Evolutionary conservation across 1,284 basidiomycete species (phyloP), one percentile per base, ranked within the genome.

Genomic region (Cryptococcus sp.): DNA sequence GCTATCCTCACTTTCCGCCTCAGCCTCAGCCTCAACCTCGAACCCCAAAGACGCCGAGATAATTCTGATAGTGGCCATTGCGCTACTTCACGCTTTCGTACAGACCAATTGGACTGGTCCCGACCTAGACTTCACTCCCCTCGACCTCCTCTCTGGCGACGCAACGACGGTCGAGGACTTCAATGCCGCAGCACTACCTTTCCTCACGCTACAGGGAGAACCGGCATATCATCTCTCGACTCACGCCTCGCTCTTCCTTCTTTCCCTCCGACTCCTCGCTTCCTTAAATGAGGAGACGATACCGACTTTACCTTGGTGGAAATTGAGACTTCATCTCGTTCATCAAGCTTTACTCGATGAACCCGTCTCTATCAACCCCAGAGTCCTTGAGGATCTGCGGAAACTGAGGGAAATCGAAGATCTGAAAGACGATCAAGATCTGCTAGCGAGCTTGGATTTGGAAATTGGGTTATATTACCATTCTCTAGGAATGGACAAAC

Each of bases 71-170:
- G 62, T 91, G 1, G 91, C 84, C 0, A 80, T 93, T 2, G 85
- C 90, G 3, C 85, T 85, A 50, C 78, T 98, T 24, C 90, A 96
- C 59, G 83, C 88, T 0, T 99, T 94, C 75, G 79, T 94, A 0
- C 96, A 98, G 73, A 80, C 81, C 34, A 99, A 99, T 75, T 99
- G 91, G 91, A 98, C 93, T 0, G 96, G 96, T 1, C 96, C 96
- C 1, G 82, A 90, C 63, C 80, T 96, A 40, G 78, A 85, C 55
- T 69, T 91, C 67, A 44, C 72, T 45, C 53, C 74, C 36, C 18
- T 70, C 9, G 69, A 74, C 23, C 54, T 76, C 3, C 64, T 78
- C 50, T 7, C 36, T n/a, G 18, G 18, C 4, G 7, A 39, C 5
- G 5, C 16, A 7, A 21, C 41, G 4, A 43, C 41, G 7, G 41